A percentile compares a stretch with the other conserved stretches of the same genome.
Conservation (phyloP, 2,329 filamentous ascomycete species). For the Lachnellula hyalina region DNA sequence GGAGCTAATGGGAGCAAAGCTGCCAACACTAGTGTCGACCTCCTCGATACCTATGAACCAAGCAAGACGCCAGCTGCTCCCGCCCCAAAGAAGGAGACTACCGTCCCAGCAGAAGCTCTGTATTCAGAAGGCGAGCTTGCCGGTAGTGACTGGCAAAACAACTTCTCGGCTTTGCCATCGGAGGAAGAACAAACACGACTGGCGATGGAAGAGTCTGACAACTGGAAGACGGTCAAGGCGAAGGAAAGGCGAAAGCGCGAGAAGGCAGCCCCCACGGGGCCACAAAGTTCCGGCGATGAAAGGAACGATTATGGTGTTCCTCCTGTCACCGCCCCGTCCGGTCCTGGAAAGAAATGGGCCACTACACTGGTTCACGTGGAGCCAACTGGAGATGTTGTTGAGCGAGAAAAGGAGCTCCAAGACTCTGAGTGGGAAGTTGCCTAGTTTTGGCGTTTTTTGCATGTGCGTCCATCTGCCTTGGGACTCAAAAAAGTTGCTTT, state of each 20-base stretch:
- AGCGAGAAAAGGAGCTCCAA: constrained; percentile 19
- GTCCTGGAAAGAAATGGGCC: constrained; percentile 23
- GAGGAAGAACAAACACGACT: constrained; percentile 59
- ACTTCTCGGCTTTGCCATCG: constrained; percentile 39
- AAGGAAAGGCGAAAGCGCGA: constrained; percentile 16
- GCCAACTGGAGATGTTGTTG: constrained; percentile 14
- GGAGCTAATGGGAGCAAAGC: constrained; percentile 24
- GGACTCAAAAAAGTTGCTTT: background rate
- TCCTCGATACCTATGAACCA: constrained; percentile 54
- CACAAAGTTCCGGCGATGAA: constrained; percentile 16
- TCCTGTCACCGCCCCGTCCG: constrained; percentile 17
- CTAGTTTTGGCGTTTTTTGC: constrained; percentile 10
- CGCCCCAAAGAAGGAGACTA: constrained; percentile 28
- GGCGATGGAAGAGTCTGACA: constrained; percentile 45
- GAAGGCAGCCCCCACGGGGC: constrained; percentile 33
- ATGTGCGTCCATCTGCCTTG: background rate
- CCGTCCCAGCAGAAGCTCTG: constrained; percentile 11
- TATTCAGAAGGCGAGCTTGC: constrained; percentile 19
- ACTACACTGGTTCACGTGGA: constrained; percentile 15
- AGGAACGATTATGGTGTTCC: constrained; percentile 16
- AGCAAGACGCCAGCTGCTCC: background rate
- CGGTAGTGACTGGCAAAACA: constrained; percentile 18
- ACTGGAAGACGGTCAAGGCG: constrained; percentile 54
- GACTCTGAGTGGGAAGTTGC: constrained; percentile 32
- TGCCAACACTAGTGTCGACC: constrained; percentile 38